Evolutionary conservation across 2,329 filamentous ascomycete genomes (phyloP), one percentile per base, ranked within the genome.

Genomic region (Diaporthe batatas): DNA sequence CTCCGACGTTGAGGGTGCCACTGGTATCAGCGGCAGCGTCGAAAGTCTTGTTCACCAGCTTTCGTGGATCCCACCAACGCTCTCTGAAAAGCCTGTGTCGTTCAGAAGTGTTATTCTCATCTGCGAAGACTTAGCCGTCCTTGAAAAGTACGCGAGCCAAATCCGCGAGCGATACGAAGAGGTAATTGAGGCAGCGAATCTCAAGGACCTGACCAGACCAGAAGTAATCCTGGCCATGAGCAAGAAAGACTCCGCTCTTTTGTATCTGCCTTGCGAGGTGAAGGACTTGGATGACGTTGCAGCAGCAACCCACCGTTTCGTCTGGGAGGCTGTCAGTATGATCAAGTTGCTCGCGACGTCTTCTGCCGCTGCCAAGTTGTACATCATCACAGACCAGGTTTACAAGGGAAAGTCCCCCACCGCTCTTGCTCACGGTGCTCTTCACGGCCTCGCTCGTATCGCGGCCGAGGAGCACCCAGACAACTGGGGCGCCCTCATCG

Each of bases 11-110:
- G 54, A 58, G 54, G 54, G 32, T 39, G 34, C 54, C 32, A 36
- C 54, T n/a, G 54, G 54, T 11, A 39, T 58, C 54, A 58, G 54
- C 32, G 54, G 54, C 54, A 58, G 54, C 23, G 54, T 58, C 7
- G 54, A 39, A 12, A 58, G 54, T 7, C 54, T 58, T 23, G 54
- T 58, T 10, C 21, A 58, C 32, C 32, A 39, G 54, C 54, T 58
- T 23, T 32, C 54, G 1, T 58, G 54, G 54, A 39, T 58, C 21
- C 54, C 54, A 5, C 32, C 54, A 23, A 36, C 14, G 54, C 54
- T 58, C 54, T 58, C 54, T 3, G 34, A 58, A 21, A 58, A 58
- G 32, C 32, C 54, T 14, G 6, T 23, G 0, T n/a, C 32, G 11
- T 58, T 36, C 32, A 39, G 12, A 11, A 39, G 32, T 32, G 11